These are phyloP conservation scores for Pythium volutum DNA, from an alignment of 352 stramenopile genomes.

Conservation along the genomic window DNA sequence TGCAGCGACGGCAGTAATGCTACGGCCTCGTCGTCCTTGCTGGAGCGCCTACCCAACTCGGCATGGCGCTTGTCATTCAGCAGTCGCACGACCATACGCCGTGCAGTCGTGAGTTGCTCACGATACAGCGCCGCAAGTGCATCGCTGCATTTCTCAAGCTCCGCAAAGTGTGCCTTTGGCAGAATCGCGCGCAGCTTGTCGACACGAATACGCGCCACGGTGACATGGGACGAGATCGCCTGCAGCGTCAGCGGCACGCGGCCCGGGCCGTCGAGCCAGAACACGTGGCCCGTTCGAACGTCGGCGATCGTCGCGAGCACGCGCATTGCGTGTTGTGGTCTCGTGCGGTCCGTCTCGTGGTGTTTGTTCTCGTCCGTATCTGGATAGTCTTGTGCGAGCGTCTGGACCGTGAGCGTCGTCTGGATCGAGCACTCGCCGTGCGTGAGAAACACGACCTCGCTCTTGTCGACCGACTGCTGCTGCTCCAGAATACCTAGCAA, in stretches of 20 bases:
- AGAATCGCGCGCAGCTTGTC: constrained; percentile 50
- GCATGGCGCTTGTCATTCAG: constrained; percentile 49
- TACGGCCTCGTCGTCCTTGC: not conserved
- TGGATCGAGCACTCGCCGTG: constrained; percentile 49
- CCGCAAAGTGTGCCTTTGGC: constrained; percentile 27
- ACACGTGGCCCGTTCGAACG: constrained; percentile 46
- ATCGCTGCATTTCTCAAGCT: constrained; percentile 19
- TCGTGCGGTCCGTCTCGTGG: too few species aligned
- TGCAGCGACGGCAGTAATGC: constrained; percentile 31
- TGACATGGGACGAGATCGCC: constrained; percentile 42
- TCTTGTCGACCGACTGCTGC: constrained; percentile 19
- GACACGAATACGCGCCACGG: constrained; percentile 40
- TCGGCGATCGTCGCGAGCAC: constrained; percentile 52
- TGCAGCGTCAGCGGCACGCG: constrained; percentile 40
- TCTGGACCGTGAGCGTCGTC: constrained; percentile 16
- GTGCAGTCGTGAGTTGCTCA: constrained; percentile 35
- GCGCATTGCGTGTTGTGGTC: constrained; percentile 21
- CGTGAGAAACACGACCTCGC: constrained; percentile 47
- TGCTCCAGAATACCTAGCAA: constrained; percentile 42
- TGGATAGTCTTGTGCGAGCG: not conserved
- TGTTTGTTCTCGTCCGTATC: not conserved
- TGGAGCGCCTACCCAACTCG: constrained; percentile 18
- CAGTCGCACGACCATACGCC: constrained; percentile 35
- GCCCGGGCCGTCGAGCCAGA: constrained; percentile 40
- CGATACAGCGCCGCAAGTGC: constrained; percentile 25